Evolutionary conservation across 2,329 filamentous ascomycete genomes (phyloP).

Genomic region (Fusarium austroafricanum): DNA sequence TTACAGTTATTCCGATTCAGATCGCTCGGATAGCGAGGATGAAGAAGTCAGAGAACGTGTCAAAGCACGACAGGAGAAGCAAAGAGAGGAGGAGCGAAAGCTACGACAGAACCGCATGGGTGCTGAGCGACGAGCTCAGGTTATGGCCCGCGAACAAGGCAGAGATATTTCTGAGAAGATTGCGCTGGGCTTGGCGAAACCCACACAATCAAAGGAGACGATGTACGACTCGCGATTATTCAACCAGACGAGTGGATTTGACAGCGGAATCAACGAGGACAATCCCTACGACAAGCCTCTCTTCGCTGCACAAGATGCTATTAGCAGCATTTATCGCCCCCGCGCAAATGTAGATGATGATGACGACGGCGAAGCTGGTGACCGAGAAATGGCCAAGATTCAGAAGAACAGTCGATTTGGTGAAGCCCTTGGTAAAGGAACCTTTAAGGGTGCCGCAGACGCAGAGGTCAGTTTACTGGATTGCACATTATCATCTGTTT

Average conservation of each 20-base stretch:
- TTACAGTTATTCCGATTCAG: conserved; percentile 65
- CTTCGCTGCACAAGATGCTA: conserved; percentile 94
- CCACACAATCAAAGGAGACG: conserved; percentile 88
- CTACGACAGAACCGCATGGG: conserved; percentile 96
- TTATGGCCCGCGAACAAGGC: conserved; percentile 94
- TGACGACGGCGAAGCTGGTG: conserved; percentile 81
- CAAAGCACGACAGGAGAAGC: conserved; percentile 79
- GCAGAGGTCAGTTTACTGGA: conserved; percentile 71
- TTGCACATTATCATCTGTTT: background rate
- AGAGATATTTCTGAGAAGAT: conserved; percentile 98
- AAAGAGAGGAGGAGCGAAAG: conserved; percentile 87
- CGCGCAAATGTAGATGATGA: conserved; percentile 79
- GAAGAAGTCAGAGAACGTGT: conserved; percentile 81
- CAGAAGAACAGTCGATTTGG: conserved; percentile 85
- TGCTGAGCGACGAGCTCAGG: conserved; percentile 87
- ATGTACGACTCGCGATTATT: conserved; percentile 99
- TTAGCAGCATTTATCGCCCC: conserved; percentile 93
- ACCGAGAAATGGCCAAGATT: conserved; percentile 87
- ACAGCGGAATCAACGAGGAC: conserved; percentile 95
- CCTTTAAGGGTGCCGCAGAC: conserved; percentile 88
- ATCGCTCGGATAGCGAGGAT: conserved; percentile 68
- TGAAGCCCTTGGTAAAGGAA: conserved; percentile 88
- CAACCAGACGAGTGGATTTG: conserved; percentile 92
- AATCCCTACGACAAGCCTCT: conserved; percentile 97
- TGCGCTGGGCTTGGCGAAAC: conserved; percentile 92